phyloP scores from a whole-genome alignment of 495 filamentous ascomycete genomes.

The Aspergillus biplanus region DNA sequence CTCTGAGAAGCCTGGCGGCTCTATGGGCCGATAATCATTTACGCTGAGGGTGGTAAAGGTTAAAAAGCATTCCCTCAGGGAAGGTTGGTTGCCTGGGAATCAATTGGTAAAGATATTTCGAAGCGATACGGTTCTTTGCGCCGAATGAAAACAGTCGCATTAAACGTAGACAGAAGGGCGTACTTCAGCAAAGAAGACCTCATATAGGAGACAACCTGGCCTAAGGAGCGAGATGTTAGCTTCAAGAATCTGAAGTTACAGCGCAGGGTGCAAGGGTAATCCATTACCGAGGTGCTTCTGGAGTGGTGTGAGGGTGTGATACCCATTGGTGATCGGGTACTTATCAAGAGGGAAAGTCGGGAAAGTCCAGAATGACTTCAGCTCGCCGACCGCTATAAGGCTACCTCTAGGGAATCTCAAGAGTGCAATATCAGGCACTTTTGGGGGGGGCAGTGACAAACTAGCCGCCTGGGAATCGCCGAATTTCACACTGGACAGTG shows the following conservation, averaged over 20 bases:
- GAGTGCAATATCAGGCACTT: background rate
- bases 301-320: background rate
- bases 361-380: background rate
- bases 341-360: background rate
- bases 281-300: background rate
- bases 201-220: background rate
- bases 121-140: background rate
- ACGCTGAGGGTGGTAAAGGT: background rate
- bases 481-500: background rate
- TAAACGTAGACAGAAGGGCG: background rate
- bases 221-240: background rate
- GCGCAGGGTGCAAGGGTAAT: background rate
- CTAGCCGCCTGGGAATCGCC: background rate
- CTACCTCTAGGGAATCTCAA: background rate
- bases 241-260: background rate
- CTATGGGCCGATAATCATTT: background rate
- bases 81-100: background rate
- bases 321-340: background rate
- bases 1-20: background rate
- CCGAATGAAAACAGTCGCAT: background rate
- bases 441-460: background rate
- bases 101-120: background rate
- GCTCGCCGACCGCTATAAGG: background rate
- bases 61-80: background rate
- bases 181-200: background rate